These are phyloP conservation scores for Aspergillus fijiensis DNA, from an alignment of 2,329 filamentous ascomycete species.

Conservation along the genomic window DNA sequence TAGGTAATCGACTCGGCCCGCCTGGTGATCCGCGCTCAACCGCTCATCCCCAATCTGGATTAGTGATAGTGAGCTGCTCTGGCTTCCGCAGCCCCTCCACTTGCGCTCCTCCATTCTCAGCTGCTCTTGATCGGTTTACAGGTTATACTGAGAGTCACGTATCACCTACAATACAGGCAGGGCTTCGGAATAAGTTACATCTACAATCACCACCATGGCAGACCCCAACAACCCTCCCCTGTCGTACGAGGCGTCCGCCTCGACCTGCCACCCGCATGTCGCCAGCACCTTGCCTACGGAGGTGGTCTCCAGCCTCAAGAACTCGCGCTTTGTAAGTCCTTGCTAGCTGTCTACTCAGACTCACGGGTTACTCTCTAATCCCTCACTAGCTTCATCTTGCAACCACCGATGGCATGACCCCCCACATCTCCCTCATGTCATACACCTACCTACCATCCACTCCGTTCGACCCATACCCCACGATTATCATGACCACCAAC, in stretches of 20 bases:
- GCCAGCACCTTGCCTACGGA: slow-evolving; percentile 73
- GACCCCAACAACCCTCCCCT: slow-evolving; percentile 63
- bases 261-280: slow-evolving; percentile 68
- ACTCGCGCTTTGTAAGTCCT: slow-evolving; percentile 80
- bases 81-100: neutral
- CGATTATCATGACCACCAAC: slow-evolving; percentile 92
- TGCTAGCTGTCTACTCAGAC: slow-evolving; percentile 21
- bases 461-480: slow-evolving; percentile 66
- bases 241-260: slow-evolving; percentile 72
- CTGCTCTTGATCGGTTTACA: neutral
- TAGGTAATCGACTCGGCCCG: slow-evolving; percentile 7
- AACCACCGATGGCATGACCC: slow-evolving; percentile 77
- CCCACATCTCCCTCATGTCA: slow-evolving; percentile 97
- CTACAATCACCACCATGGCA: slow-evolving; percentile 35
- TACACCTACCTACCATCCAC: slow-evolving; percentile 92
- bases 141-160: too few relatives aligned
- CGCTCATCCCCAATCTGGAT: slow-evolving; percentile 1
- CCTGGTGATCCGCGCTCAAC: slow-evolving; percentile 11
- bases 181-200: neutral
- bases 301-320: slow-evolving; percentile 87
- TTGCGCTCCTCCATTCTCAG: slow-evolving; percentile 2
- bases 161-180: neutral
- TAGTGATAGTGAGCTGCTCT: neutral
- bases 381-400: slow-evolving; percentile 80
- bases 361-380: slow-evolving; percentile 8